phyloP scores from a whole-genome alignment of 164 flowering plant genomes.

The Protea cynaroides region DNA sequence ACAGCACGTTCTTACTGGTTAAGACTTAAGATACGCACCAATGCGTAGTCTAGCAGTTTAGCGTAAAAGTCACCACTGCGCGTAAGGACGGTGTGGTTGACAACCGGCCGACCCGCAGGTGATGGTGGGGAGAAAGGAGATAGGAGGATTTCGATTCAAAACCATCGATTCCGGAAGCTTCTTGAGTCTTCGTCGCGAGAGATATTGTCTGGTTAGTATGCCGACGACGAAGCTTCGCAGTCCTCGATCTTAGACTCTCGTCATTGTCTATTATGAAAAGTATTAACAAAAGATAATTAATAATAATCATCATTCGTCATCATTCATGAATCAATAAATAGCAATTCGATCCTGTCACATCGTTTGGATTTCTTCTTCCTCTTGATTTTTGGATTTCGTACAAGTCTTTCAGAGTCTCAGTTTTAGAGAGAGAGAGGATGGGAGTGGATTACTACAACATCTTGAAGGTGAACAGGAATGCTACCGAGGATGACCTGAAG shows the following conservation, averaged over 20 bases:
- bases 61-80: background rate
- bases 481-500: constrained; percentile 62
- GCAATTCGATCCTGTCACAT: background rate
- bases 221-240: background rate
- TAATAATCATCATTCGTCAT: no score
- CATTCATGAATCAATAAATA: no score
- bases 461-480: constrained; percentile 67
- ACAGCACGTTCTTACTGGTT: no score
- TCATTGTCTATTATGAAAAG: background rate
- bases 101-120: background rate
- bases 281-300: no score
- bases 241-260: background rate
- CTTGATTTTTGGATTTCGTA: no score
- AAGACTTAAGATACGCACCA: background rate
- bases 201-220: background rate
- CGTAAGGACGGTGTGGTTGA: background rate
- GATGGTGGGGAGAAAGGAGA: background rate
- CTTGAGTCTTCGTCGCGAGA: background rate
- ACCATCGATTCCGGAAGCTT: background rate
- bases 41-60: background rate
- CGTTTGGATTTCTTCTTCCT: no score
- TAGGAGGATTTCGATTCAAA: no score
- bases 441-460: constrained; percentile 83
- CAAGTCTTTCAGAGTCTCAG: no score
- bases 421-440: constrained; percentile 28